phyloP scores from a whole-genome alignment of 2,329 filamentous ascomycete species.

The Claviceps monticola region DNA sequence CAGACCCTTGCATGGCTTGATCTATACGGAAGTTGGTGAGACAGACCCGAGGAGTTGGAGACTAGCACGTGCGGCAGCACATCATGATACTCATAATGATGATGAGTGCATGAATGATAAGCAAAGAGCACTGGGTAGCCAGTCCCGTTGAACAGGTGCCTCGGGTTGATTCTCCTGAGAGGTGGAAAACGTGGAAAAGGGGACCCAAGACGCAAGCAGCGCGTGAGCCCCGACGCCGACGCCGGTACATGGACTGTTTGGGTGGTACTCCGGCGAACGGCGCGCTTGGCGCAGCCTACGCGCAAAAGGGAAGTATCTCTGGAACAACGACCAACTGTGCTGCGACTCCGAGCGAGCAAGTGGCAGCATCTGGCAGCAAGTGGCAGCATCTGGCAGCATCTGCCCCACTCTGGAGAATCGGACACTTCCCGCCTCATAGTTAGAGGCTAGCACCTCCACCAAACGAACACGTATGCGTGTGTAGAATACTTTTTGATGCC shows the following conservation, averaged over 20 bases:
- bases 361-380: neutral
- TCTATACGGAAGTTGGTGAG: neutral
- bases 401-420: slow-evolving; percentile 2
- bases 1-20: slow-evolving; percentile 1
- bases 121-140: too few relatives aligned
- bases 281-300: neutral
- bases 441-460: slow-evolving; percentile 7
- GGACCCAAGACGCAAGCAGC: too few relatives aligned
- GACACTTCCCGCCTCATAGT: slow-evolving; percentile 4
- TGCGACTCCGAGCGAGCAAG: neutral
- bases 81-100: neutral
- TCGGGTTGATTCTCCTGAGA: too few relatives aligned
- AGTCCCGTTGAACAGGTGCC: too few relatives aligned
- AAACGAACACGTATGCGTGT: slow-evolving; percentile 13
- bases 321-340: neutral
- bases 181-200: too few relatives aligned
- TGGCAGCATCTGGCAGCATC: neutral
- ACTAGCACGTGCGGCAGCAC: neutral
- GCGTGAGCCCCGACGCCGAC: neutral
- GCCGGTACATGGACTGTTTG: neutral
- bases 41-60: neutral
- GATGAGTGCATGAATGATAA: too few relatives aligned
- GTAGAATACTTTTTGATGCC: slow-evolving; percentile 10
- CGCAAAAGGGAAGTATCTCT: neutral
- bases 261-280: neutral